Base-by-base conservation (phyloP, 441 rosid species). In the Sinapis alba region DNA sequence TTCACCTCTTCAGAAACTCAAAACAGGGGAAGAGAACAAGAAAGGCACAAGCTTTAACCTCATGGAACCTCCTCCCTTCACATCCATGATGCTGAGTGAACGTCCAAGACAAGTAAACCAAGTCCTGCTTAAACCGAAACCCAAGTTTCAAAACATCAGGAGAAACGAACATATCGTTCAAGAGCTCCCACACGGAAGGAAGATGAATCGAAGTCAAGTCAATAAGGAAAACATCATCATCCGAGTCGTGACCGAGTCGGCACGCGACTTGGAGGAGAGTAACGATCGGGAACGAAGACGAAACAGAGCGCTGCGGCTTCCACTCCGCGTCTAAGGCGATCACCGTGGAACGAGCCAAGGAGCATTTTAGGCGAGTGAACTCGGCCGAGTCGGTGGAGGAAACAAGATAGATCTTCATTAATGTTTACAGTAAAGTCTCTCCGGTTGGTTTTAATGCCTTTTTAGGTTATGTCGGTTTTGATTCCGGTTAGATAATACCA, bases 241-340 rank as follows among this genome's bases (percentile, higher is more conserved):
- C 82, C 59, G 78, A 65, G 26, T 24, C 38, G 1, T 50, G 67
- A 16, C 76, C 45, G 79, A 74, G 82, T 65, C 82, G 88, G 43
- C 96, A 94, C 0, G 93, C 93, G 80, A 92, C 81, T 80, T 92
- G 95, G 68, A 92, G 95, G 57, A 92, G 97, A 7, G 94, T 69
- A 23, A 94, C 95, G 1, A 78, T 80, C 1, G 98, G 97, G 69
- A 88, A 89, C 45, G 82, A 63, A 50, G 87, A 12, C 50, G 50
- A 1, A n/a, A 24, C 82, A 16, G 69, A 47, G 20, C 82, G 85
- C 0, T 70, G 80, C 1, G 96, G 97, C 66, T 88, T 92, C 97
- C 98, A 92, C 43, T 94, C 51, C 51, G 51, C 98, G 73, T 92
- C 97, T 65, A 92, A 89, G 0, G 80, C 93, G 36, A 92, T 76